Base-by-base conservation (phyloP, 2,329 filamentous ascomycete genomes). In the Corynespora cassiicola region DNA sequence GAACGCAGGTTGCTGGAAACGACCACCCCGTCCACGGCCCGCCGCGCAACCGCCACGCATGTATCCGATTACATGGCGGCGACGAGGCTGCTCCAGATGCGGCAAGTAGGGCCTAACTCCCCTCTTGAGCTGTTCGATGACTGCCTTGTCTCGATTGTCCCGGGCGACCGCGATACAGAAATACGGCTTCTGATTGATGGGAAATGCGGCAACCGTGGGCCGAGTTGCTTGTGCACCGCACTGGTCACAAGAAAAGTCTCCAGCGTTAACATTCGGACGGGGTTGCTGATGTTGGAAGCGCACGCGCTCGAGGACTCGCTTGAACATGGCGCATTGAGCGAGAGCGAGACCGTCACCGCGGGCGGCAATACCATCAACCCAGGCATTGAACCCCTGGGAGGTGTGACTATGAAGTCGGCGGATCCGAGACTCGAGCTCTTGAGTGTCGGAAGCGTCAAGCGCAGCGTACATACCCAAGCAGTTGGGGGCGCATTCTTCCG, bases 401-500 rank as follows among this genome's bases (percentile, higher is more conserved):
- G 27, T 34, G 10, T 20, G 9, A 5, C 17, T 7, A n/a, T 33
- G 33, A 6, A 26, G 5, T 5, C 7, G 3, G 17, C 21, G 26
- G 12, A 12, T 3, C n/a, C 17, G n/a, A 4, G n/a, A 3, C 10
- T 20, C 9, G 20, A 6, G 6, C 12, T 18, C 4, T 16, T 18
- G 16, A 21, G 3, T 11, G 19, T 28, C 7, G 10, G 6, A 3
- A 24, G 15, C 16, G 21, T 19, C n/a, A n/a, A 20, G 17, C 6
- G 15, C 6, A 16, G 3, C 11, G 11, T 6, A 9, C 33, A 38
- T 42, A 6, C 32, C 39, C 5, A 11, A 11, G 34, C 50, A 53
- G 30, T 53, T 53, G 4, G 26, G 12, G 9, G 39, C 46, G 32
- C 50, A 53, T 10, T 29, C 28, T 22, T 53, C 40, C 8, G 50